A percentile compares a stretch with the other conserved stretches of the same genome.
Evolutionary conservation across 257 asterid genomes (phyloP).

Genomic region (Echites panduratus): DNA sequence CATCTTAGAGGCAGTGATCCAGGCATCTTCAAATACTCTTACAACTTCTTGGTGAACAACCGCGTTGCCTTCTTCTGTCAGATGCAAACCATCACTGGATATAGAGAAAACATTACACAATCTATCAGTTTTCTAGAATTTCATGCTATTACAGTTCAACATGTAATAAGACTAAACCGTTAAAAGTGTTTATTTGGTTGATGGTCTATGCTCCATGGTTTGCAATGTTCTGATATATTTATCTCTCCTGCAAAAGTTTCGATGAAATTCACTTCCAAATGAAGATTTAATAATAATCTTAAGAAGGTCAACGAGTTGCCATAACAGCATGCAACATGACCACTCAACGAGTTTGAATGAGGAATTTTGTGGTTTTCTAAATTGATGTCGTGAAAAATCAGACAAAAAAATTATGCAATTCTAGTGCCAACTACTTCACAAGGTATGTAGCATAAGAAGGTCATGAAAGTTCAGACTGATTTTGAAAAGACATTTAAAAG

Average conservation of each 20-base stretch:
- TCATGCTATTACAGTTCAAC: background rate
- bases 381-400: background rate
- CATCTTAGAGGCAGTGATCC: constrained; percentile 44
- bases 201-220: background rate
- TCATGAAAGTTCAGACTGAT: background rate
- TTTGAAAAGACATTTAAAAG: background rate
- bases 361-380: background rate
- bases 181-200: background rate
- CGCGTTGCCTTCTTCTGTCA: constrained; percentile 74
- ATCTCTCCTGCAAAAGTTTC: too few species aligned
- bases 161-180: background rate
- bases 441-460: background rate
- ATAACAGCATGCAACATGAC: too few species aligned
- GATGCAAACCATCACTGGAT: constrained; percentile 83
- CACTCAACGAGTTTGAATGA: background rate
- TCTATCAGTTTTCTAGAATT: background rate
- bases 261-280: background rate
- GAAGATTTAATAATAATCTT: background rate
- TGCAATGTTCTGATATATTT: background rate
- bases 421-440: background rate
- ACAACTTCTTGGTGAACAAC: constrained; percentile 48
- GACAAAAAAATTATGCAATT: background rate
- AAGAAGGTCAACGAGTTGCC: background rate
- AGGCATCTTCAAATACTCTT: constrained; percentile 48
- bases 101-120: background rate